Conservation (phyloP, 1,284 basidiomycete genomes). For the Athelia sp. region DNA sequence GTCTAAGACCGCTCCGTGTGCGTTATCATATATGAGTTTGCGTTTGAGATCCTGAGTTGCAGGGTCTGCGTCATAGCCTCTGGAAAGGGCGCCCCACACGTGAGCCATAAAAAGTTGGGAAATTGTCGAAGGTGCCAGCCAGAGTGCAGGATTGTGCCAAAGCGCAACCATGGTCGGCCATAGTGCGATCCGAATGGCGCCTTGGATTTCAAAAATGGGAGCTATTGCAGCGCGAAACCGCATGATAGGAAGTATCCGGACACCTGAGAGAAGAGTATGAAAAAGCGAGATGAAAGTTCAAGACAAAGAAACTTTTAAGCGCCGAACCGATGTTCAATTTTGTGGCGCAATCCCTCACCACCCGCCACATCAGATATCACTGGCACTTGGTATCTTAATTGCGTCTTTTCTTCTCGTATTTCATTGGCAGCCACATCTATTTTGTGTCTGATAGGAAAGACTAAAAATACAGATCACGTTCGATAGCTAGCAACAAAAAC, state of each 20-base stretch:
- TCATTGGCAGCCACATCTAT: no score
- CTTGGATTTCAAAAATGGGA: slow-evolving; percentile 36
- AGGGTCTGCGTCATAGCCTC: slow-evolving; percentile 39
- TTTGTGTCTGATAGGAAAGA: no score
- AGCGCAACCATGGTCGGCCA: slow-evolving; percentile 44
- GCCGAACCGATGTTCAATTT: no score
- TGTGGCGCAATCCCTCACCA: no score
- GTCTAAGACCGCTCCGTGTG: slow-evolving; percentile 60
- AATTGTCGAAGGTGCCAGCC: slow-evolving; percentile 40
- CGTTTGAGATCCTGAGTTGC: slow-evolving; percentile 35
- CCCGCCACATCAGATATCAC: no score
- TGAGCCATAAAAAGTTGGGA: slow-evolving; percentile 55
- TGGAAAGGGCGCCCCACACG: slow-evolving; percentile 51
- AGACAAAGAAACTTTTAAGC: no score
- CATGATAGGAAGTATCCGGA: slow-evolving; percentile 30
- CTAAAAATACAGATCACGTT: no score
- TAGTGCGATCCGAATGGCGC: slow-evolving; percentile 35
- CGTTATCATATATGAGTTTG: slow-evolving; percentile 46
- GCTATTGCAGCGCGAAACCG: slow-evolving; percentile 35
- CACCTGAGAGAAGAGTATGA: no score
- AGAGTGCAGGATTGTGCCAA: slow-evolving; percentile 33
- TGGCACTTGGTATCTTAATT: no score
- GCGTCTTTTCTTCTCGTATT: no score
- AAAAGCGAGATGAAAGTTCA: no score
- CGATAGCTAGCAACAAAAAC: no score